Conservation (phyloP, 805 yeast genomes). For the Yarrowia yakushimensis region DNA sequence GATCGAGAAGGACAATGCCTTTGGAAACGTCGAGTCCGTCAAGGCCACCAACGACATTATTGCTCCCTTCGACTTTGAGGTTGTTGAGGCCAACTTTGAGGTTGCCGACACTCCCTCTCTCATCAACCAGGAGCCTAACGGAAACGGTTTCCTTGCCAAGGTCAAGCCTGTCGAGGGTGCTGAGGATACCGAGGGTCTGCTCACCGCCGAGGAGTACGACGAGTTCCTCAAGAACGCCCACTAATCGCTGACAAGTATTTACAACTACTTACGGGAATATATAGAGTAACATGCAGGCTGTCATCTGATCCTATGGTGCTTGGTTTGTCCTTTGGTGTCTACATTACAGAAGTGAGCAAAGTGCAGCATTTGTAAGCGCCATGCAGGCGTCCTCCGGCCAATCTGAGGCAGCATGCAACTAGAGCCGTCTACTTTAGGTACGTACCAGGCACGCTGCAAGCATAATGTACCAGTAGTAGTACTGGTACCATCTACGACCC, state of each 20-base stretch:
- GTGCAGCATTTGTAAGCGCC: not conserved
- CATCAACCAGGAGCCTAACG: conserved; percentile 86
- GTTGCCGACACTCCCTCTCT: conserved; percentile 71
- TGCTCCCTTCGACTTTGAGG: conserved; percentile 76
- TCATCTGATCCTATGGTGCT: not conserved
- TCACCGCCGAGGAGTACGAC: conserved; percentile 38
- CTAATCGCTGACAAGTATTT: not conserved
- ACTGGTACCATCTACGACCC: too few species aligned
- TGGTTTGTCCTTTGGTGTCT: not conserved
- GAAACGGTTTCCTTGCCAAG: conserved; percentile 90
- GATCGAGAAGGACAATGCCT: conserved; percentile 68
- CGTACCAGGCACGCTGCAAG: too few species aligned
- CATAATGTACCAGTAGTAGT: too few species aligned
- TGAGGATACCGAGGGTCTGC: conserved; percentile 34
- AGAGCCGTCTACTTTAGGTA: not conserved
- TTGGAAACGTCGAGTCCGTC: conserved; percentile 93
- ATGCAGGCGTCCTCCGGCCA: not conserved
- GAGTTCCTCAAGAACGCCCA: conserved; percentile 32
- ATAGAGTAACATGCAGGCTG: conserved; percentile 8
- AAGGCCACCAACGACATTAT: conserved; percentile 92
- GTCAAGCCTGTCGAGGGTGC: conserved; percentile 51
- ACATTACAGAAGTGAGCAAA: not conserved
- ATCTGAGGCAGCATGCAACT: conserved; percentile 3
- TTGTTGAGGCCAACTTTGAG: conserved; percentile 64
- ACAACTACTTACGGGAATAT: not conserved